Base-by-base conservation (phyloP, 495 filamentous ascomycete genomes). In the Aspergillus bridgeri region DNA sequence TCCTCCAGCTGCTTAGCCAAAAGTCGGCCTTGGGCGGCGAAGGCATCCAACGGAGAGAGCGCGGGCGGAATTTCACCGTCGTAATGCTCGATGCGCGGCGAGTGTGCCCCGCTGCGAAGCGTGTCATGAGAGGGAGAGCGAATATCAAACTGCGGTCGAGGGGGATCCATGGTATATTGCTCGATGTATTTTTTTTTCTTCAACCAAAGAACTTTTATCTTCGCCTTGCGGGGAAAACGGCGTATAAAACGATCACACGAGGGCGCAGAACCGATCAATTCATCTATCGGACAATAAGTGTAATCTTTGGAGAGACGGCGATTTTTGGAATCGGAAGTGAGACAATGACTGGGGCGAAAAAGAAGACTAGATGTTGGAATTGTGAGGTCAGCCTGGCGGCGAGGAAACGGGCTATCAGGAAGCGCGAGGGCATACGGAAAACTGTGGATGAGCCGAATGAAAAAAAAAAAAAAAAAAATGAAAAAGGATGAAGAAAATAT, bases 31-130 rank as follows among this genome's bases (percentile, higher is more conserved):
- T 96, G 92, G 57, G 90, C 81, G 18, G 91, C 91, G 60, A 98
- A 90, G 42, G 94, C 93, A 79, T 98, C 94, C 48, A 98, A 83
- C 17, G 94, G 94, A 2, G 94, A 98, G 49, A 97, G 83, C 27
- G 92, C 88, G 17, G 94, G 94, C 29, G 94, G 93, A 9, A 91
- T 81, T 63, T 96, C 94, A 49, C 93, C 94, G 50, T 89, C 87
- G 53, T 87, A 79, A 67, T 93, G 89, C 58, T 75, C 69, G 59
- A 92, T 75, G 52, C 88, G 84, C 44, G 89, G 88, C 3, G 88
- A 91, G 52, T 79, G 78, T 6, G 87, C 72, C 11, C 82, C 73
- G 42, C 63, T 68, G 23, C 70, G 70, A 45, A 82, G 68, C 20
- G 84, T 82, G 18, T 82, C 79, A 55, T 85, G 81, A 21, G 87